A percentile compares a stretch with the other conserved stretches of the same genome.
These are phyloP conservation scores for Eutrema japonicum DNA, from an alignment of 345 rosid species.

Conservation along the genomic window DNA sequence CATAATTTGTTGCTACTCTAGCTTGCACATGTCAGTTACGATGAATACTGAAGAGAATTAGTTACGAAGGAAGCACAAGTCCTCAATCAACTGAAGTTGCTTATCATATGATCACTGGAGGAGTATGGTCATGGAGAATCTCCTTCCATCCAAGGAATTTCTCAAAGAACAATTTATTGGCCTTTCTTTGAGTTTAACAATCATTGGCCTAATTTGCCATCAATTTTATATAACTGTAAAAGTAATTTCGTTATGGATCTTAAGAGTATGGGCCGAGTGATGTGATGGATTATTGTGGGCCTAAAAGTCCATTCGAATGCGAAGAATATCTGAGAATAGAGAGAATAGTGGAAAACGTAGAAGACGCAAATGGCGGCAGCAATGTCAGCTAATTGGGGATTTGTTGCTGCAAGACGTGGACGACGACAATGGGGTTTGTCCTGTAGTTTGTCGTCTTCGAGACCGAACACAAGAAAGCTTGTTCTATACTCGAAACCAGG, in stretches of 20 bases:
- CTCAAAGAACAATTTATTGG: too few relatives aligned
- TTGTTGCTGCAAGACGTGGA: slow-evolving; percentile 43
- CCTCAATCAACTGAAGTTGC: too few relatives aligned
- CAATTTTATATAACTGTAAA: too few relatives aligned
- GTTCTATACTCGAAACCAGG: slow-evolving; percentile 87
- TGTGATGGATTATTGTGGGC: neutral
- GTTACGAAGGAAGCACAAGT: too few relatives aligned
- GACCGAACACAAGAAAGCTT: slow-evolving; percentile 50
- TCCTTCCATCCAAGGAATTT: too few relatives aligned
- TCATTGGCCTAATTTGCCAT: too few relatives aligned
- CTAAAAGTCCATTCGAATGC: slow-evolving; percentile 15
- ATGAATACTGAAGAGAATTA: too few relatives aligned
- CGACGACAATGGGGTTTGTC: slow-evolving; percentile 44
- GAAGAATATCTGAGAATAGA: neutral
- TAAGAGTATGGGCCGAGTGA: neutral
- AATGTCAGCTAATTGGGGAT: slow-evolving; percentile 46
- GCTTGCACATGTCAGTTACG: too few relatives aligned
- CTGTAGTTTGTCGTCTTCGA: slow-evolving; percentile 39
- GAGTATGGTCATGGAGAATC: too few relatives aligned
- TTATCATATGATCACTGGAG: too few relatives aligned
- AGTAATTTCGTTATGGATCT: neutral
- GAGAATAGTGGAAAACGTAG: neutral
- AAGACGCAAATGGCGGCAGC: slow-evolving; percentile 43
- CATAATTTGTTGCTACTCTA: too few relatives aligned
- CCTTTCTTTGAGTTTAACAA: too few relatives aligned